Evolutionary conservation across 495 filamentous ascomycete species (phyloP).

Genomic region (Aspergillus egyptiacus): DNA sequence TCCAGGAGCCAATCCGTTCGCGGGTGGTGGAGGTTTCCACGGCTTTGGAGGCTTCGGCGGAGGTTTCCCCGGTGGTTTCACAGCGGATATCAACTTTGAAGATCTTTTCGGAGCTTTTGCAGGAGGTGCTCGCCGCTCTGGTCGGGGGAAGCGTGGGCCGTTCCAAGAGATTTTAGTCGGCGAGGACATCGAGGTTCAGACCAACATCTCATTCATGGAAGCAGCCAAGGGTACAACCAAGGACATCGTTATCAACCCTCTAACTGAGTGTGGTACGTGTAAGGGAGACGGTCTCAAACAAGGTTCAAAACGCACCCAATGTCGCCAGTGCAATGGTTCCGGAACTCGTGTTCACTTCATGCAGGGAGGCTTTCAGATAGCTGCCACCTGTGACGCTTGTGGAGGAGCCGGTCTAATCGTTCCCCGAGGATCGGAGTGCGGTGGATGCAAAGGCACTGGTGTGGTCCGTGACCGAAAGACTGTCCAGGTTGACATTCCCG

Average conservation of each 20-base stretch:
- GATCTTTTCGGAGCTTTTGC: conserved; percentile 88
- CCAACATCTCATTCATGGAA: conserved; percentile 90
- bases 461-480: conserved; percentile 72
- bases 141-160: conserved; percentile 49
- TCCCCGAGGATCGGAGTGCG: conserved; percentile 74
- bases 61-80: conserved; percentile 48
- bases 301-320: conserved; percentile 64
- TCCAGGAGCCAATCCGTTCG: conserved; percentile 57
- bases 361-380: conserved; percentile 92
- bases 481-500: conserved; percentile 82
- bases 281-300: conserved; percentile 76
- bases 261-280: conserved; percentile 75
- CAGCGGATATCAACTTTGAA: conserved; percentile 83
- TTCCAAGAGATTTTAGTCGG: conserved; percentile 78
- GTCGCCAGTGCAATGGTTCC: conserved; percentile 76
- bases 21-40: conserved; percentile 43
- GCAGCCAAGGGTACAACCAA: conserved; percentile 82
- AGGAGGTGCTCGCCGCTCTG: conserved; percentile 53
- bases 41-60: conserved; percentile 56
- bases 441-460: conserved; percentile 70
- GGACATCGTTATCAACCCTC: conserved; percentile 70
- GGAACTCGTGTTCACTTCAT: conserved; percentile 83
- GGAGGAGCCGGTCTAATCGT: conserved; percentile 65
- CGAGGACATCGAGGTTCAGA: conserved; percentile 90
- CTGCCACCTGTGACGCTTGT: conserved; percentile 77